Conservation (phyloP, 345 rosid genomes). For the Leavenworthia alabamica region DNA sequence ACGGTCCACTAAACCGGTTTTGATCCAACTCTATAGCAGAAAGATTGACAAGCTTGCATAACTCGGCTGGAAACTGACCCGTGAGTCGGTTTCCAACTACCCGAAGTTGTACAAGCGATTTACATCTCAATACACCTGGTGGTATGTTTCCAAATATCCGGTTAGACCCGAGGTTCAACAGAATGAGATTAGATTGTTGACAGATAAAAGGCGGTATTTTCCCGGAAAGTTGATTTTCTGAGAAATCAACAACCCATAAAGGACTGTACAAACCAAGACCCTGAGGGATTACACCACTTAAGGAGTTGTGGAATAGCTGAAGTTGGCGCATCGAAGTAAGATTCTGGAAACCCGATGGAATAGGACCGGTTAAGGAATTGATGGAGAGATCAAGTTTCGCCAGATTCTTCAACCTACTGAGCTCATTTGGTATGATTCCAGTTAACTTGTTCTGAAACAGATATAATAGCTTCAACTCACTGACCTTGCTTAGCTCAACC, state of each 20-base stretch:
- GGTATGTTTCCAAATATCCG: conserved; percentile 65
- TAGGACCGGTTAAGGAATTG: conserved; percentile 60
- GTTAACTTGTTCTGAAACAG: conserved; percentile 75
- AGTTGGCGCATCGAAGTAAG: conserved; percentile 59
- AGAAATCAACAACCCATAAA: conserved; percentile 85
- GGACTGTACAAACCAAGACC: conserved; percentile 62
- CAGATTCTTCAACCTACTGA: conserved; percentile 59
- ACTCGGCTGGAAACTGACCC: conserved; percentile 68
- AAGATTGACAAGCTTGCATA: conserved; percentile 69
- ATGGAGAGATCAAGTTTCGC: conserved; percentile 80
- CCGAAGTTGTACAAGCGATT: conserved; percentile 59
- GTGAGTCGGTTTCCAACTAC: conserved; percentile 57
- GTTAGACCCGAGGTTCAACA: conserved; percentile 70
- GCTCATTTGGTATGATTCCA: conserved; percentile 69
- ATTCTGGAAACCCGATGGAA: conserved; percentile 67
- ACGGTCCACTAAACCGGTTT: conserved; percentile 68
- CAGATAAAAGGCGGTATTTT: conserved; percentile 73
- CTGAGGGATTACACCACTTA: conserved; percentile 65
- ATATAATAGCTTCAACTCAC: conserved; percentile 51
- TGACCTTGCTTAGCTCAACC: conserved; percentile 53
- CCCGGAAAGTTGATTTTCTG: conserved; percentile 68
- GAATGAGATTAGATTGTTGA: conserved; percentile 41
- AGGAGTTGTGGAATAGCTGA: conserved; percentile 76
- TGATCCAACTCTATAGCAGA: conserved; percentile 72
- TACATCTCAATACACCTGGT: conserved; percentile 47